These are phyloP conservation scores for Fragaria ananassa DNA, from an alignment of 306 rosid species.

Conservation along the genomic window DNA sequence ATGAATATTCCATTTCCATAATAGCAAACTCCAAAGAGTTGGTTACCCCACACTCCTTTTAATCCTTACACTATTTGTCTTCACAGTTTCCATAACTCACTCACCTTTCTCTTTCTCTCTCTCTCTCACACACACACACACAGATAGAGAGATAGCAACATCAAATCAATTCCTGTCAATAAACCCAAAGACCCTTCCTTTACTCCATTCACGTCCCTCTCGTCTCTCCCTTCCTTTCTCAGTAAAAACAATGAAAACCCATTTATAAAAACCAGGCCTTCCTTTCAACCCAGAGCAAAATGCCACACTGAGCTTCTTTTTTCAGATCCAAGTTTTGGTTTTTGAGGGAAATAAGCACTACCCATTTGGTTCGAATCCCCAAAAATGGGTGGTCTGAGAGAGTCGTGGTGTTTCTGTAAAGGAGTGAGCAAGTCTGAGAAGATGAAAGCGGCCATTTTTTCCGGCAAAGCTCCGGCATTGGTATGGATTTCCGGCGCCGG, in stretches of 20 bases:
- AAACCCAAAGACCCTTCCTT: conserved; percentile 15
- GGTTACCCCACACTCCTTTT: neutral
- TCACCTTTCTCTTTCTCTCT: neutral
- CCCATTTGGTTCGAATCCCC: conserved; percentile 5
- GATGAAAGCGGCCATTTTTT: conserved; percentile 70
- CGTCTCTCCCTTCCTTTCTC: conserved; percentile 14
- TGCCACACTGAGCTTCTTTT: conserved; percentile 4
- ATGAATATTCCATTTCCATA: conserved; percentile 20
- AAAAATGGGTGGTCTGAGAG: conserved; percentile 72
- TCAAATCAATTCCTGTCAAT: neutral
- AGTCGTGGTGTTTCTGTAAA: conserved; percentile 96
- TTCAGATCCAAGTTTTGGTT: conserved; percentile 39
- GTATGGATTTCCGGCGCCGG: conserved; percentile 47
- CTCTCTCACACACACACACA: neutral
- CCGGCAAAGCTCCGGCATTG: conserved; percentile 66
- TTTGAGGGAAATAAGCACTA: neutral
- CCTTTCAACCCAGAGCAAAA: neutral
- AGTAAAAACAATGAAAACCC: conserved; percentile 16
- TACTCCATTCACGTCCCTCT: conserved; percentile 53
- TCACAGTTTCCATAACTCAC: neutral
- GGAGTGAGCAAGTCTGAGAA: conserved; percentile 86
- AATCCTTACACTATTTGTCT: neutral
- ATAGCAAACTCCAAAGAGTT: neutral
- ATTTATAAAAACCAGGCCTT: neutral
- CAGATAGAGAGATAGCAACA: neutral